These are phyloP conservation scores for Neonectria sp. DNA, from an alignment of 2,329 filamentous ascomycete species.

Conservation along the genomic window DNA sequence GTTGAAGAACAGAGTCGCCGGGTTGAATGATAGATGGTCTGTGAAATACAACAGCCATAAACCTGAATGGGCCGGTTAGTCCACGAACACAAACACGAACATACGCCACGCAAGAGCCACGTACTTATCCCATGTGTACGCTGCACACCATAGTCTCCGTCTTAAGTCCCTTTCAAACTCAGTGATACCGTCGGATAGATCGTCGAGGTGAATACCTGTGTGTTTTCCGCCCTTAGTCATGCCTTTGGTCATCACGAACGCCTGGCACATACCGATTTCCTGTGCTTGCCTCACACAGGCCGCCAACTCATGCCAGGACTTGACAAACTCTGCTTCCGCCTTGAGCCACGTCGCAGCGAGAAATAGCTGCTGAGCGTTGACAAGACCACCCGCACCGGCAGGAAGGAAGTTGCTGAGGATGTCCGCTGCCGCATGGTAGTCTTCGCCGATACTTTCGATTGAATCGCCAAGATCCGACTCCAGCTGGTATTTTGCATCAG, in stretches of 20 bases:
- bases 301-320: slow-evolving; percentile 8
- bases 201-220: background rate
- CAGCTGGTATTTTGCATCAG: background rate
- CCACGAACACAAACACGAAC: background rate
- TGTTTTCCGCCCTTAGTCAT: background rate
- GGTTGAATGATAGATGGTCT: background rate
- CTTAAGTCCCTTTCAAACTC: slow-evolving; percentile 14
- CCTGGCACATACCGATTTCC: background rate
- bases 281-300: slow-evolving; percentile 7
- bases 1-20: background rate
- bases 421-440: slow-evolving; percentile 3
- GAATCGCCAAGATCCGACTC: slow-evolving; percentile 11
- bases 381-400: background rate
- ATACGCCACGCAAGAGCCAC: background rate
- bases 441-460: background rate
- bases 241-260: background rate
- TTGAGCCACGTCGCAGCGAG: slow-evolving; percentile 7
- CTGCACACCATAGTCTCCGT: slow-evolving; percentile 5
- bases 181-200: background rate
- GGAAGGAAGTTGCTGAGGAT: slow-evolving; percentile 4
- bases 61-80: background rate
- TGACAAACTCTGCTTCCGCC: slow-evolving; percentile 4
- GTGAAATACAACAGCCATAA: slow-evolving; percentile 2
- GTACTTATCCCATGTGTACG: slow-evolving; percentile 1
- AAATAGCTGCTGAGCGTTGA: slow-evolving; percentile 10